Evolutionary conservation across 208 protist genomes (phyloP).

Genomic region (Trypanosoma scelopori): DNA sequence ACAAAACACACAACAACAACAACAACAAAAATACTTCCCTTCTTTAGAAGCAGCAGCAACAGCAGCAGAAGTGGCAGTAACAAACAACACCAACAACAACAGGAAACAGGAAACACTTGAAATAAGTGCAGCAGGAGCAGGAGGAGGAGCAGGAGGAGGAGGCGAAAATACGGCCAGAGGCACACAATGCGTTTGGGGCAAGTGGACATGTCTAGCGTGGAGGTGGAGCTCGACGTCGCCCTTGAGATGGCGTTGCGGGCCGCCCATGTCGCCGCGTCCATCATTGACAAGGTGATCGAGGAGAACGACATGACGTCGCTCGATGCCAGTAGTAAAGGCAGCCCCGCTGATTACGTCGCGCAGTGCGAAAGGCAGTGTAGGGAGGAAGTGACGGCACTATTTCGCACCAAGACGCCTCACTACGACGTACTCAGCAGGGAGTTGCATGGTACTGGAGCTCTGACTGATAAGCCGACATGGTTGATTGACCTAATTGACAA

Average conservation of each 20-base stretch:
- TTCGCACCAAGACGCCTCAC: conserved; percentile 51
- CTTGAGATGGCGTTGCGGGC: conserved; percentile 62
- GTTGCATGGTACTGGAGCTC: conserved; percentile 31
- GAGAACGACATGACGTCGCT: conserved; percentile 32
- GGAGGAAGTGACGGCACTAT: conserved; percentile 65
- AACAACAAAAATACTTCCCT: too few relatives aligned
- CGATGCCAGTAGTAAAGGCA: conserved; percentile 44
- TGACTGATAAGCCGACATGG: conserved; percentile 73
- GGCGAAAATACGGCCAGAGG: too few relatives aligned
- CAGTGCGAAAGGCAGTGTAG: conserved; percentile 79
- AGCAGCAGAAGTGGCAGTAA: too few relatives aligned
- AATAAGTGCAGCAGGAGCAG: too few relatives aligned
- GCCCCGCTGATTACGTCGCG: conserved; percentile 63
- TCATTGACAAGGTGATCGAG: conserved; percentile 68
- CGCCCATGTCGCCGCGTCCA: conserved; percentile 48
- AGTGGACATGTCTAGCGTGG: conserved; percentile 35
- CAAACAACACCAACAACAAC: too few relatives aligned
- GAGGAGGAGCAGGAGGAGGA: too few relatives aligned
- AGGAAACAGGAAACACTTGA: too few relatives aligned
- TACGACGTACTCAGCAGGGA: conserved; percentile 77
- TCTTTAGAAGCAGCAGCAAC: too few relatives aligned
- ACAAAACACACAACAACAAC: too few relatives aligned
- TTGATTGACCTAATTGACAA: conserved; percentile 85
- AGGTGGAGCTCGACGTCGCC: conserved; percentile 58
- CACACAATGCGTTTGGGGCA: too few relatives aligned